Evolutionary conservation across 805 yeast species (phyloP).

Genomic region (Barnettozyma pratensis): DNA sequence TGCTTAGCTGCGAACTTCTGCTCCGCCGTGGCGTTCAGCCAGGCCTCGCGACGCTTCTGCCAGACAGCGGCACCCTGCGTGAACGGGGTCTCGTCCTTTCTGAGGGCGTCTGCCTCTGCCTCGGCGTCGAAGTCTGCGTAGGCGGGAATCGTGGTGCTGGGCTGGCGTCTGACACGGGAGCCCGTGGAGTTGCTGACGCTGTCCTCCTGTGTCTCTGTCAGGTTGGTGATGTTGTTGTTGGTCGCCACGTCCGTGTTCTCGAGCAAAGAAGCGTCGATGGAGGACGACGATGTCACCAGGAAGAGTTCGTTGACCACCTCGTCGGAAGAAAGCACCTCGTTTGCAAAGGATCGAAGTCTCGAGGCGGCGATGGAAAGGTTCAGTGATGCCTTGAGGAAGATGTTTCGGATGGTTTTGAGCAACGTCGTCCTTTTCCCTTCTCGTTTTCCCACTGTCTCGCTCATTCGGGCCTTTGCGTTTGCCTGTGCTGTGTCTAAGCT

Average conservation of each 20-base stretch:
- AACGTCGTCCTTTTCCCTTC: background rate
- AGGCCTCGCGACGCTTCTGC: conserved; percentile 61
- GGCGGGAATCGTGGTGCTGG: conserved; percentile 9
- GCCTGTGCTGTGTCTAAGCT: no score
- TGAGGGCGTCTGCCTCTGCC: conserved; percentile 20
- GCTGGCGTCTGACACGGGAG: background rate
- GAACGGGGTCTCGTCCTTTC: conserved; percentile 29
- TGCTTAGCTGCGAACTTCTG: conserved; percentile 14
- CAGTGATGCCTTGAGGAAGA: conserved; percentile 35
- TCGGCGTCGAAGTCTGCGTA: conserved; percentile 29
- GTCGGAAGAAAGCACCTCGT: conserved; percentile 44
- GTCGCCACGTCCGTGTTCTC: conserved; percentile 13
- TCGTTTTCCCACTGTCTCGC: background rate
- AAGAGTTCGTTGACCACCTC: conserved; percentile 48
- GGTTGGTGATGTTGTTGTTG: background rate
- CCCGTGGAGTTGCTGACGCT: background rate
- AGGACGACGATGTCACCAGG: conserved; percentile 33
- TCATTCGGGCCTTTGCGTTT: background rate
- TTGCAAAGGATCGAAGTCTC: conserved; percentile 39
- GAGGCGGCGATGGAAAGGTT: conserved; percentile 32
- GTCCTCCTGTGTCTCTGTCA: conserved; percentile 1
- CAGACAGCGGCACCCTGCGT: conserved; percentile 57
- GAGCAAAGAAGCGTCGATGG: conserved; percentile 21
- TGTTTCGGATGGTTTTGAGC: conserved; percentile 20
- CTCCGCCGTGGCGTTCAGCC: conserved; percentile 46